These are phyloP conservation scores for Closterium sp. DNA, from an alignment of 139 green algal genomes.

Conservation along the genomic window DNA sequence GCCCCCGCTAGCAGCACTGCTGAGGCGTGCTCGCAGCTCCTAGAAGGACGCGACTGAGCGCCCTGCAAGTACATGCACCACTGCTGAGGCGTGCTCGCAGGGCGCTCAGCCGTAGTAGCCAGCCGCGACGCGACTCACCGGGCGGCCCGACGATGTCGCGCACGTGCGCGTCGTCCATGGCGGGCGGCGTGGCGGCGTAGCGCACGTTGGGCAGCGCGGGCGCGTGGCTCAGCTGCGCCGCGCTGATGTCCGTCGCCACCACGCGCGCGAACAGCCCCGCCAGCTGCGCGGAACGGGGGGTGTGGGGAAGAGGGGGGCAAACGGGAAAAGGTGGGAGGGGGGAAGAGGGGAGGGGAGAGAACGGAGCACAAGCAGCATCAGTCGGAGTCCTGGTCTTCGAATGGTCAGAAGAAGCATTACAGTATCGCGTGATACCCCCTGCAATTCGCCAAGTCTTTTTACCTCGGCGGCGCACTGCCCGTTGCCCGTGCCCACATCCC, in stretches of 20 bases:
- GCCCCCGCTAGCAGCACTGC: too few species aligned
- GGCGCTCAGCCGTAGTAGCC: too few species aligned
- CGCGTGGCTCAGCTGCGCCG: slow-evolving; percentile 16
- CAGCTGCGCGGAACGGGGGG: slow-evolving; percentile 6
- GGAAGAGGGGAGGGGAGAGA: background rate
- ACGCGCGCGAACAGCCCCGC: slow-evolving; percentile 12
- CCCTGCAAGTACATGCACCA: too few species aligned
- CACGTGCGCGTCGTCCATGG: slow-evolving; percentile 19
- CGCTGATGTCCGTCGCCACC: slow-evolving; percentile 27
- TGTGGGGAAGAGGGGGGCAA: background rate
- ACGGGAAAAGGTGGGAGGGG: background rate
- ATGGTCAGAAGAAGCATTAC: background rate
- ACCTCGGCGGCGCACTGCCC: slow-evolving; percentile 22
- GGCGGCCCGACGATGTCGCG: slow-evolving; percentile 15
- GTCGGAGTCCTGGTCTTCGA: too few species aligned
- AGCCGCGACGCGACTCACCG: background rate
- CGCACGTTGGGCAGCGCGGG: slow-evolving; percentile 6
- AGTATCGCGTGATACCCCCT: background rate
- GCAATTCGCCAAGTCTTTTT: background rate
- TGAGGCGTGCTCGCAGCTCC: too few species aligned
- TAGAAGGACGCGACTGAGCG: too few species aligned
- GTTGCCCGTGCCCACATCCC: slow-evolving; percentile 31
- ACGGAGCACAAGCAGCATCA: too few species aligned
- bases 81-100: too few species aligned
- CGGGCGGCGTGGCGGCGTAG: slow-evolving; percentile 1